phyloP scores from a whole-genome alignment of 139 green algal species.

The Picochlorum sp. region DNA sequence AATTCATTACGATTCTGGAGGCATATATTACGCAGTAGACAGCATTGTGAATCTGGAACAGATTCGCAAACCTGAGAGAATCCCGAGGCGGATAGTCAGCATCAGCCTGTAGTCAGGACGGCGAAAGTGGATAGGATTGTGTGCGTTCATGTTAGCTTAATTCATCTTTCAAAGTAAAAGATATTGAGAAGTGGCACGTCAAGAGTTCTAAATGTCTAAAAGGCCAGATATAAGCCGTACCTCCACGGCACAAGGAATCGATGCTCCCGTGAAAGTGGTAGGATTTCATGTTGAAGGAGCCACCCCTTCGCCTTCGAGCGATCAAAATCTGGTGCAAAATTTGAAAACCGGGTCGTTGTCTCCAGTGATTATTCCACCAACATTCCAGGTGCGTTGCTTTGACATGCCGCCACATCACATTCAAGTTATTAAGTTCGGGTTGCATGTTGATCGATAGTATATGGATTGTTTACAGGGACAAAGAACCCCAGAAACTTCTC shows the following conservation, averaged over 20 bases:
- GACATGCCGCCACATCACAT: no score
- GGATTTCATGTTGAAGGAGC: constrained; percentile 70
- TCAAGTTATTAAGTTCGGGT: no score
- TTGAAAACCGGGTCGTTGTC: constrained; percentile 34
- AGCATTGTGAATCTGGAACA: no score
- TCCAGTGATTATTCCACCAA: constrained; percentile 72
- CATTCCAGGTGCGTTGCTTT: constrained; percentile 63
- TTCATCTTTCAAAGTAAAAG: no score
- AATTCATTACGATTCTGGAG: no score
- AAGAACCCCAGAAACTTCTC: background rate
- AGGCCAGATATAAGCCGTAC: constrained; percentile 13
- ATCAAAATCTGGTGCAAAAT: background rate
- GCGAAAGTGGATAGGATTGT: no score
- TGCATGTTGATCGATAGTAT: no score
- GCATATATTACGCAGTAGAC: no score
- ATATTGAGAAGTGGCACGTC: background rate
- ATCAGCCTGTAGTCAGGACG: no score
- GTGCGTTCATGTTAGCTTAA: no score
- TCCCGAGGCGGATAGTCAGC: no score
- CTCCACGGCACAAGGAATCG: background rate
- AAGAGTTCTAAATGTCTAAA: background rate
- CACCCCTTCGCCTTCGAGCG: constrained; percentile 32
- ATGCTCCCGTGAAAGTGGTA: constrained; percentile 40
- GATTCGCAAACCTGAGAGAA: no score
- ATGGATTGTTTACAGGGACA: background rate